Base-by-base conservation (phyloP, 1,139 yeast genomes). In the Hemisphaericaspora lyxosophila region DNA sequence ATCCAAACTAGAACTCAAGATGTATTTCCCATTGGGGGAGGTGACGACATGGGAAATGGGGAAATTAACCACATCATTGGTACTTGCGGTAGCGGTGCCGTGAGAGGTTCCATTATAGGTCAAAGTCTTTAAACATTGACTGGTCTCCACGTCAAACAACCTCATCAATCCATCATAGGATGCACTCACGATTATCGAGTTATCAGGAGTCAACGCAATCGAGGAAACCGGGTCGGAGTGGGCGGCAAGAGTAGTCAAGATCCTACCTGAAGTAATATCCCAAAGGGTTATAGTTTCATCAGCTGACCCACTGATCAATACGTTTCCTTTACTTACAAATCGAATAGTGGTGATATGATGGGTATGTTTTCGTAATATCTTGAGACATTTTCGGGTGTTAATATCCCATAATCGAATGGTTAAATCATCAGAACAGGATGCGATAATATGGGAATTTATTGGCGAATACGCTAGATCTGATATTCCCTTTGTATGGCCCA, bases 261-360 rank as follows among this genome's bases (percentile, higher is more conserved):
- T 77, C 34, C 73, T 73, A 0, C 95, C 94, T 18, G 81, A 72
- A 26, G 76, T 67, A 5, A 85, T 76, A 59, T 90, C 97, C 98
- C 98, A 92, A 3, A 90, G 74, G 34, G 89, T 77, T 16, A 92
- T 83, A 33, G 90, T 89, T 53, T 92, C 98, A 59, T 92, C 98
- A 30, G 94, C 81, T 1, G 95, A 80, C 0, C 96, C 96, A 33
- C 90, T 78, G 18, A 87, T 80, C 18, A 92, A 59, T 17, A 92
- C 61, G 49, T 88, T 87, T 0, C 97, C 96, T 55, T 82, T 82
- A 32, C 70, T 61, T 44, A 81, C 85, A 64, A 83, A 92, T 41
- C 71, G 70, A n/a, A 88, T 63, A 11, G 86, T 70, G 3, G 88
- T 82, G 15, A 88, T 87, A 45, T 88, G 92, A 47, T 83, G 92